Evolutionary conservation across 2,329 filamentous ascomycete species (phyloP), one percentile per base, ranked within the genome.

Genomic region (Colletotrichum sp.): DNA sequence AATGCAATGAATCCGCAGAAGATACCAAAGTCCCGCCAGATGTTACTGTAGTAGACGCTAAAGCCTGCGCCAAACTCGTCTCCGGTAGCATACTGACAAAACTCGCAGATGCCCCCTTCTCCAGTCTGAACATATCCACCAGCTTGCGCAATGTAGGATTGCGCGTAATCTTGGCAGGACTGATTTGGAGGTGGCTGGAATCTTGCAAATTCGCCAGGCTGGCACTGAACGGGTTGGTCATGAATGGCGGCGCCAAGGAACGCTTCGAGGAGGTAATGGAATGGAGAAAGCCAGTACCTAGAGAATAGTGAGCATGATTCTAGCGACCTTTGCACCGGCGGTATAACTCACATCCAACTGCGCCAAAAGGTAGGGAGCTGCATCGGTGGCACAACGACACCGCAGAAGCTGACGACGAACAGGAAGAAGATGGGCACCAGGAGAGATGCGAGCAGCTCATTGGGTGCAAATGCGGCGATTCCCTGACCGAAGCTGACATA

Each of bases 361-460:
- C 88, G 86, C 93, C 93, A 95, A 81, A 95, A 95, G 2, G 86
- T 82, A 0, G 91, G 91, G 1, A 95, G 83, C 5, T 87, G 87
- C 3, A 78, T 80, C 18, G 91, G 91, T 0, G 93, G 92, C 1
- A 95, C 92, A 12, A 94, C 89, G 8, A 95, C 92, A 73, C 93
- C 93, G 81, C 93, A 94, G 87, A 95, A 95, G 10, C 90, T 90
- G 26, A 94, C 88, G 49, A 94, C 89, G 79, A 95, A 94, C 30
- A 93, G 89, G 85, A 95, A 94, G 83, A 94, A 93, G 6, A 94
- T 82, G 0, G 93, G 93, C 1, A 94, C 92, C 1, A 94, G 86
- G 0, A 94, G 84, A 6, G 91, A 92, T 1, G 93, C 93, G 21
- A 94, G 87, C 5, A 94, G 85, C 76, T 92, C 91, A 80, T 94